These are phyloP conservation scores for Fereydounia khargensis DNA, from an alignment of 1,284 basidiomycete genomes.

Conservation along the genomic window DNA sequence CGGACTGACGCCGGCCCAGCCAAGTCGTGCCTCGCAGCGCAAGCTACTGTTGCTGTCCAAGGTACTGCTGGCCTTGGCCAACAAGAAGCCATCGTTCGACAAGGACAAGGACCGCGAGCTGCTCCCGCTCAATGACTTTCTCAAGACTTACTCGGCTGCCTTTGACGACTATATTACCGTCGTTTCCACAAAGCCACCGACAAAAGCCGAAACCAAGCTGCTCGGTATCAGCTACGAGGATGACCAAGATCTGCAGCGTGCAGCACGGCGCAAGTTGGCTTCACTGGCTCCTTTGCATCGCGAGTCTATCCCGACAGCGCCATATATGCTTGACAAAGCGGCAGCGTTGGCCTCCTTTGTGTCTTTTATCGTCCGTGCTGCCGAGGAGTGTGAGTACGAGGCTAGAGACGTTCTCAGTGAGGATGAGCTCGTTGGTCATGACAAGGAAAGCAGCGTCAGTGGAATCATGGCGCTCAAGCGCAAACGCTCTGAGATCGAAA, in stretches of 20 bases:
- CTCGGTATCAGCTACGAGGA: constrained; percentile 26
- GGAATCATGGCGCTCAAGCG: background rate
- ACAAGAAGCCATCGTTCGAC: constrained; percentile 37
- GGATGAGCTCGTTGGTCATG: too few species aligned
- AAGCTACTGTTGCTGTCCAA: constrained; percentile 42
- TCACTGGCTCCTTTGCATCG: constrained; percentile 28
- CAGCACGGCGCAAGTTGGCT: constrained; percentile 7
- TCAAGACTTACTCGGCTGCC: constrained; percentile 29
- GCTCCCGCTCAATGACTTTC: constrained; percentile 29
- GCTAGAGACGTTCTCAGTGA: background rate
- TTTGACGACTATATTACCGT: constrained; percentile 49
- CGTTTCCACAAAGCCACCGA: constrained; percentile 38
- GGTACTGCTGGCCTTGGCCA: constrained; percentile 40
- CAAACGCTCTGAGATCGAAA: constrained; percentile 3
- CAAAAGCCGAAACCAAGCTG: constrained; percentile 7
- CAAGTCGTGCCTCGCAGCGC: constrained; percentile 9
- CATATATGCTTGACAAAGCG: constrained; percentile 39
- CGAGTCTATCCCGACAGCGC: constrained; percentile 31
- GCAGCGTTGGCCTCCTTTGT: constrained; percentile 37
- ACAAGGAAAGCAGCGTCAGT: too few species aligned
- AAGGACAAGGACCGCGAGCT: constrained; percentile 45
- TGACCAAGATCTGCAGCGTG: constrained; percentile 26
- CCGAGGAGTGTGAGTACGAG: constrained; percentile 7
- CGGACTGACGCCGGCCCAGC: constrained; percentile 31
- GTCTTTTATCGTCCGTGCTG: constrained; percentile 28